A percentile compares a stretch with the other conserved stretches of the same genome.
Evolutionary conservation across 805 yeast species (phyloP).

Genomic region (Yarrowia sp.): DNA sequence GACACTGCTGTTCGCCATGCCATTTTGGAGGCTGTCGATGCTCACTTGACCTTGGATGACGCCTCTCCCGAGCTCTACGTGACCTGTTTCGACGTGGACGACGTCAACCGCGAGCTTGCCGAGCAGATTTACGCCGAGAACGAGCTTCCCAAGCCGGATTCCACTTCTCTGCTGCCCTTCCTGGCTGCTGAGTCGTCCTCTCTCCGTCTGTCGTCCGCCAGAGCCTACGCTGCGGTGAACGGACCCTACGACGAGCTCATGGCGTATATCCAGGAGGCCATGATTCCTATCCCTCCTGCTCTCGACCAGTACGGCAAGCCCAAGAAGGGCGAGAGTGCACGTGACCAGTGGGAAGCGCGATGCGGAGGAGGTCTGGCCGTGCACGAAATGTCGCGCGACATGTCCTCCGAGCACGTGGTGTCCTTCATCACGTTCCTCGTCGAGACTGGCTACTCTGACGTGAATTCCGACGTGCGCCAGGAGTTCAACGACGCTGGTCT

Average conservation of each 20-base stretch:
- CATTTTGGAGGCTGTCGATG: slow-evolving; percentile 78
- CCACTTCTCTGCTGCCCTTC: slow-evolving; percentile 49
- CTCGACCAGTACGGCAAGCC: slow-evolving; percentile 74
- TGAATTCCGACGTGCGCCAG: slow-evolving; percentile 66
- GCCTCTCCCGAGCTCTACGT: slow-evolving; percentile 70
- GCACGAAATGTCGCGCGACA: slow-evolving; percentile 52
- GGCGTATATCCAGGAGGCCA: slow-evolving; percentile 55
- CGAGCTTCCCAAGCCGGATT: slow-evolving; percentile 48
- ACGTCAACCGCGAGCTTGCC: slow-evolving; percentile 61
- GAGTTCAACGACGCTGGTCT: slow-evolving; percentile 90
- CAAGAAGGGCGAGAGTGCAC: slow-evolving; percentile 58
- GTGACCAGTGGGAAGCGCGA: slow-evolving; percentile 82
- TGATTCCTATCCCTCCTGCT: slow-evolving; percentile 72
- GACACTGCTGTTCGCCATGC: slow-evolving; percentile 73
- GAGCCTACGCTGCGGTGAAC: slow-evolving; percentile 56
- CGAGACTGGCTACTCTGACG: slow-evolving; percentile 66
- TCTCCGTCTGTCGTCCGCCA: slow-evolving; percentile 69
- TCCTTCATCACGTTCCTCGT: slow-evolving; percentile 62
- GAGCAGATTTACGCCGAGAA: slow-evolving; percentile 84
- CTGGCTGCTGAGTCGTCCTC: slow-evolving; percentile 60
- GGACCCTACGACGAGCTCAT: slow-evolving; percentile 45
- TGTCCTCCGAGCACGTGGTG: slow-evolving; percentile 45
- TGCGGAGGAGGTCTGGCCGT: slow-evolving; percentile 75
- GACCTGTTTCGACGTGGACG: slow-evolving; percentile 70
- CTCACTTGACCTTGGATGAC: slow-evolving; percentile 58